A percentile compares a stretch with the other conserved stretches of the same genome.
Conservation (phyloP, 495 filamentous ascomycete genomes). For the Neurospora sp. region DNA sequence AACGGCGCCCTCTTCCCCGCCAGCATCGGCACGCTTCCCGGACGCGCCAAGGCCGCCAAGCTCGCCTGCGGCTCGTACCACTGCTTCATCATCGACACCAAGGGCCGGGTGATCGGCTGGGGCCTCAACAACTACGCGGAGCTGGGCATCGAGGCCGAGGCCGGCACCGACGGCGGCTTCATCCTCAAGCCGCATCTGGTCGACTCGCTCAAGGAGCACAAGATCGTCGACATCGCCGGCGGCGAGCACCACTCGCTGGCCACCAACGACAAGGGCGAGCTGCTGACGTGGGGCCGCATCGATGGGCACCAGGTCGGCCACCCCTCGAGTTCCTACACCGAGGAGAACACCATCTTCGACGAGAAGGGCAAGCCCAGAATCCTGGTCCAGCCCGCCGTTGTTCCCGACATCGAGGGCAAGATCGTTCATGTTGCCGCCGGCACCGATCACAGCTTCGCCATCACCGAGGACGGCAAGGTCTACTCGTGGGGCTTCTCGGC, state of each 20-base stretch:
- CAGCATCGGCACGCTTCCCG: constrained; percentile 54
- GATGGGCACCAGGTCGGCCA: constrained; percentile 57
- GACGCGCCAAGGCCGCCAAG: constrained; percentile 41
- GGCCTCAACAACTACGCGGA: constrained; percentile 82
- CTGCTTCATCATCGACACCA: constrained; percentile 64
- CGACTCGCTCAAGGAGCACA: constrained; percentile 39
- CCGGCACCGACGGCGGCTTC: constrained; percentile 53
- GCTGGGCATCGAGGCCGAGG: constrained; percentile 56
- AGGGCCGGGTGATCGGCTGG: constrained; percentile 69
- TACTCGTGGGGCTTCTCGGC: constrained; percentile 63
- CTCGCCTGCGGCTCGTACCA: constrained; percentile 60
- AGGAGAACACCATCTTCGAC: constrained; percentile 51
- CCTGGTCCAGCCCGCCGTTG: constrained; percentile 39
- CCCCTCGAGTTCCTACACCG: constrained; percentile 30
- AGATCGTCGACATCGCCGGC: constrained; percentile 48
- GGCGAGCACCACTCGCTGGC: constrained; percentile 61
- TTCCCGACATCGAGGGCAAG: constrained; percentile 15
- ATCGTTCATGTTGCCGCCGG: constrained; percentile 37
- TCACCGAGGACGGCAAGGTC: constrained; percentile 49
- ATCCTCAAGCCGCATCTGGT: constrained; percentile 34
- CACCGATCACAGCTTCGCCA: constrained; percentile 50
- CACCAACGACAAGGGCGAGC: constrained; percentile 48
- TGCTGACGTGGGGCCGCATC: constrained; percentile 60
- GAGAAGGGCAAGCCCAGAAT: constrained; percentile 46
- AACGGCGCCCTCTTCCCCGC: constrained; percentile 52